Conservation (phyloP, 2,329 filamentous ascomycete species). For the Teratosphaeria viscida region DNA sequence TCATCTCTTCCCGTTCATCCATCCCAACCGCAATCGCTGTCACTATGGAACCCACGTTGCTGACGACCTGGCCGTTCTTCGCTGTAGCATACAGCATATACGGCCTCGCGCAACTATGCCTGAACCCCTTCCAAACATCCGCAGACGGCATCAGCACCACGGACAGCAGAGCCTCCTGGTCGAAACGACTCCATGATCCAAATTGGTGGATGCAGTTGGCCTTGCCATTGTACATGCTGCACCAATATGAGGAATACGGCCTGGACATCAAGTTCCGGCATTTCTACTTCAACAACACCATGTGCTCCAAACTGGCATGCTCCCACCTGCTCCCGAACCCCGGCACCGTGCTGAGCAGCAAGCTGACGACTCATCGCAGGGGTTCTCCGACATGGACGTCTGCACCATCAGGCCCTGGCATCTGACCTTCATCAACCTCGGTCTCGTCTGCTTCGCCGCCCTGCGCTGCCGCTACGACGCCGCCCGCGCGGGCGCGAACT, state of each 20-base stretch:
- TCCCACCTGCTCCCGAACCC: neutral
- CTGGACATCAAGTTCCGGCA: neutral
- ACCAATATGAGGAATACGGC: neutral
- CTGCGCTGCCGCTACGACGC: neutral
- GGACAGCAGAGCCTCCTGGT: neutral
- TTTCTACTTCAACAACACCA: neutral
- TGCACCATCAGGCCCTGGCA: neutral
- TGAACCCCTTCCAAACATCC: neutral
- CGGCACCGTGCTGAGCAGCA: neutral
- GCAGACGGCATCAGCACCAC: neutral
- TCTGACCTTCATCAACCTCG: neutral
- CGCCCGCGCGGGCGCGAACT: neutral
- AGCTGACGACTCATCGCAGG: neutral
- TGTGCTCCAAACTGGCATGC: neutral
- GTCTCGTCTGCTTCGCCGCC: neutral
- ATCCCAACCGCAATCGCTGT: neutral
- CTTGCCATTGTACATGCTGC: neutral
- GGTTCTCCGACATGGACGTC: neutral
- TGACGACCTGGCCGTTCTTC: neutral
- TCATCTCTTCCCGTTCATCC: neutral
- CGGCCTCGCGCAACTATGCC: neutral
- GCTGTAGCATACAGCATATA: neutral
- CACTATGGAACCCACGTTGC: neutral
- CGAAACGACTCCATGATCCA: neutral
- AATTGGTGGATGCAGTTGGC: neutral